Conservation (phyloP, 2,329 filamentous ascomycete species). For the Dactylellina haptotyla region DNA sequence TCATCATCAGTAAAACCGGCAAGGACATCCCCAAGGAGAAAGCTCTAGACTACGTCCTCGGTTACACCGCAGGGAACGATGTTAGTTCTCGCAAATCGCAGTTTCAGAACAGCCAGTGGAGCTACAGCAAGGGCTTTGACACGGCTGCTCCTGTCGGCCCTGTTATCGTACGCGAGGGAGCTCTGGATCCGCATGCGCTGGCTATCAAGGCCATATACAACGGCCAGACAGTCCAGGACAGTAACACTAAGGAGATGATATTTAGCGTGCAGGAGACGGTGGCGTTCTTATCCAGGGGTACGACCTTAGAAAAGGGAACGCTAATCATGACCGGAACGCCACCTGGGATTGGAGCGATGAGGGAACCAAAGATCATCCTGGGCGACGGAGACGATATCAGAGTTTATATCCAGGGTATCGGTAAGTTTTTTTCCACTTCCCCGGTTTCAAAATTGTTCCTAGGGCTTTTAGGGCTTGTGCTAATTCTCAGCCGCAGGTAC, state of each 20-base stretch:
- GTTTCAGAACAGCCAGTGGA: slow-evolving; percentile 79
- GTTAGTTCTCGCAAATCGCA: slow-evolving; percentile 73
- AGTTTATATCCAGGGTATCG: slow-evolving; percentile 74
- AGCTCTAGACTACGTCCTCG: slow-evolving; percentile 77
- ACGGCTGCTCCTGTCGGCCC: slow-evolving; percentile 79
- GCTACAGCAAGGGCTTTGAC: slow-evolving; percentile 77
- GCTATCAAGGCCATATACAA: slow-evolving; percentile 68
- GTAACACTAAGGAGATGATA: slow-evolving; percentile 68
- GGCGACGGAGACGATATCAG: slow-evolving; percentile 77
- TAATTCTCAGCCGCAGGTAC: slow-evolving; percentile 39
- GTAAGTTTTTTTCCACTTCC: slow-evolving; percentile 63
- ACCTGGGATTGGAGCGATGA: slow-evolving; percentile 76
- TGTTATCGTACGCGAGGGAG: slow-evolving; percentile 70
- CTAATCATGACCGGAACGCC: slow-evolving; percentile 76
- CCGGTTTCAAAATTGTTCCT: slow-evolving; percentile 34
- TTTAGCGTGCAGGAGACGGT: slow-evolving; percentile 71
- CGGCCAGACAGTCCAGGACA: slow-evolving; percentile 68
- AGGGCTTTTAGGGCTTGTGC: slow-evolving; percentile 58
- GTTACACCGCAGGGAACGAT: slow-evolving; percentile 80
- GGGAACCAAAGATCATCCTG: slow-evolving; percentile 73
- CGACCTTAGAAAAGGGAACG: slow-evolving; percentile 72
- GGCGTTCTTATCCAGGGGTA: slow-evolving; percentile 70
- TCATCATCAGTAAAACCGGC: slow-evolving; percentile 75
- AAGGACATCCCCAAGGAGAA: slow-evolving; percentile 72
- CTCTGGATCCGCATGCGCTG: slow-evolving; percentile 70